Percentiles rank a stretch among this genome's conserved stretches.
Evolutionary conservation across 1,284 basidiomycete species (phyloP).

Genomic region (Microbotryomycetes sp.): DNA sequence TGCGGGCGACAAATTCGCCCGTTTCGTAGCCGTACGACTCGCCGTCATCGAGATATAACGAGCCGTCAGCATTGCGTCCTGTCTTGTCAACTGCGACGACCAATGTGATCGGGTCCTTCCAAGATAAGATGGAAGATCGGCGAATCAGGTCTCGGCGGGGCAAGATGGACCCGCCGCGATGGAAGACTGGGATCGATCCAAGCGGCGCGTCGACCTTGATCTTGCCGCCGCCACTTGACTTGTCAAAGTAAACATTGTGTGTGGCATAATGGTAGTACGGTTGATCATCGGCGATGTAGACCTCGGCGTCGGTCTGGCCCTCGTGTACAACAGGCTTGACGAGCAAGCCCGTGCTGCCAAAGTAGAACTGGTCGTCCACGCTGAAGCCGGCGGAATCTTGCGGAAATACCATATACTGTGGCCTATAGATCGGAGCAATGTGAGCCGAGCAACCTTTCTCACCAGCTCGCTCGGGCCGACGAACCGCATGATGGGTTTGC

Average conservation of each 20-base stretch:
- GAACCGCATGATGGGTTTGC: slow-evolving; percentile 71
- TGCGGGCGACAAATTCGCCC: slow-evolving; percentile 77
- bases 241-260: slow-evolving; percentile 58
- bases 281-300: slow-evolving; percentile 84
- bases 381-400: slow-evolving; percentile 74
- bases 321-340: slow-evolving; percentile 83
- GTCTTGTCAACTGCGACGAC: slow-evolving; percentile 68
- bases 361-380: slow-evolving; percentile 90
- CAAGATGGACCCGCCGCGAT: slow-evolving; percentile 88
- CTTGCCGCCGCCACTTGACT: slow-evolving; percentile 53
- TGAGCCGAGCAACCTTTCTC: not conserved
- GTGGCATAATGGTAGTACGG: slow-evolving; percentile 95
- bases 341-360: slow-evolving; percentile 80
- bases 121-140: slow-evolving; percentile 79
- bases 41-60: slow-evolving; percentile 94
- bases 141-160: slow-evolving; percentile 79
- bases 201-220: slow-evolving; percentile 72
- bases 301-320: slow-evolving; percentile 60
- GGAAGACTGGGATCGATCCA: slow-evolving; percentile 72
- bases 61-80: slow-evolving; percentile 59
- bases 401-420: slow-evolving; percentile 91
- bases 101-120: slow-evolving; percentile 87
- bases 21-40: slow-evolving; percentile 69
- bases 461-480: slow-evolving; percentile 20
- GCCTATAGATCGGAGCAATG: slow-evolving; percentile 48